phyloP scores from a whole-genome alignment of 352 stramenopile species.

The Globisporangium yorkense region DNA sequence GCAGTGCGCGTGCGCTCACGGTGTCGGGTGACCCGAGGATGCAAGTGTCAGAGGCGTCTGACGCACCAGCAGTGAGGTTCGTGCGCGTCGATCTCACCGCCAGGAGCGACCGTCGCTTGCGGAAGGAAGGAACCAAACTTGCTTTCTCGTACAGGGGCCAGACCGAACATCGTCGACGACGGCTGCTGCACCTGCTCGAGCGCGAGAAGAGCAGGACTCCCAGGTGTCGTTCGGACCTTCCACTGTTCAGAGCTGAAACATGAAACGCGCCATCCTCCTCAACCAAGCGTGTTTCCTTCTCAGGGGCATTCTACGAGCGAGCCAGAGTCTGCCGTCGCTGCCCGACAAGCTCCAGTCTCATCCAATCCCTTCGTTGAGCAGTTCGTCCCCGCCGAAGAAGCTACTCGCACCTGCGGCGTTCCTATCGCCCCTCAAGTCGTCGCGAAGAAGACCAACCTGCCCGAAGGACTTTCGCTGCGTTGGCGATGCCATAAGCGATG shows the following conservation, averaged over 20 bases:
- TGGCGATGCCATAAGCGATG: neutral
- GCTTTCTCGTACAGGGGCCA: conserved; percentile 6
- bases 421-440: conserved; percentile 28
- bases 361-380: neutral
- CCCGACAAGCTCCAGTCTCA: conserved; percentile 2
- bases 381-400: conserved; percentile 11
- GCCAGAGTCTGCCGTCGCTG: conserved; percentile 32
- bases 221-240: conserved; percentile 10
- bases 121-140: no score
- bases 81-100: no score
- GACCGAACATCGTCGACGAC: conserved; percentile 15
- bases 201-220: conserved; percentile 17
- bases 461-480: conserved; percentile 2
- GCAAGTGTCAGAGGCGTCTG: no score
- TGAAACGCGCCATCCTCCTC: no score
- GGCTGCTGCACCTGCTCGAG: conserved; percentile 20
- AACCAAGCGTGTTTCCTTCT: neutral
- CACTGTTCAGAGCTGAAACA: neutral
- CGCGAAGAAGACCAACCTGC: neutral
- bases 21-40: no score
- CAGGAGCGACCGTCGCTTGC: no score
- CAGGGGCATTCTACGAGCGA: conserved; percentile 12
- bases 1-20: no score
- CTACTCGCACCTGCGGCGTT: conserved; percentile 14
- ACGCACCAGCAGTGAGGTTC: no score